phyloP scores from a whole-genome alignment of 768 basidiomycete species.

The Cystobasidium ongulense region DNA sequence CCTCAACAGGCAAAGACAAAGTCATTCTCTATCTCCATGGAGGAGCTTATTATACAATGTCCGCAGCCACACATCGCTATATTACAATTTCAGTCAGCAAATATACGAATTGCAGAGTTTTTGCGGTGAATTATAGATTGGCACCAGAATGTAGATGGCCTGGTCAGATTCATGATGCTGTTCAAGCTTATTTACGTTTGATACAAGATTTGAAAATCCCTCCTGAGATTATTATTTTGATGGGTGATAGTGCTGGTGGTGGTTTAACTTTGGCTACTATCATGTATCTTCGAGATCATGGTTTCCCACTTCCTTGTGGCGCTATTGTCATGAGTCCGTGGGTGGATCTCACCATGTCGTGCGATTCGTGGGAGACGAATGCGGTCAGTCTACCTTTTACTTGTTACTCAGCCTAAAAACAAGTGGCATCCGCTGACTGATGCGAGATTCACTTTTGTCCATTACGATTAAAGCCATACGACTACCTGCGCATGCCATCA shows the following conservation, averaged over 20 bases:
- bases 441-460: not conserved
- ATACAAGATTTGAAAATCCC: slow-evolving; percentile 81
- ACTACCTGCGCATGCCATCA: slow-evolving; percentile 64
- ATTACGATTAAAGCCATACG: slow-evolving; percentile 48
- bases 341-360: slow-evolving; percentile 82
- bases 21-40: slow-evolving; percentile 26
- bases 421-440: not conserved
- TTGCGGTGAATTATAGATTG: slow-evolving; percentile 87
- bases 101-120: slow-evolving; percentile 77
- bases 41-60: slow-evolving; percentile 90
- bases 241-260: slow-evolving; percentile 89
- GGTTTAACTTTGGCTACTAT: slow-evolving; percentile 73
- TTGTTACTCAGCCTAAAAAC: not conserved
- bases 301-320: slow-evolving; percentile 71
- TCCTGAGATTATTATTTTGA: slow-evolving; percentile 76
- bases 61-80: slow-evolving; percentile 77
- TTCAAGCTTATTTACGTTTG: slow-evolving; percentile 75
- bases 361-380: slow-evolving; percentile 96
- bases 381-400: slow-evolving; percentile 46
- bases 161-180: slow-evolving; percentile 75
- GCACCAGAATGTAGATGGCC: slow-evolving; percentile 94
- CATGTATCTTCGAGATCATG: slow-evolving; percentile 90
- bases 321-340: slow-evolving; percentile 62
- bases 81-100: slow-evolving; percentile 87
- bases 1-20: slow-evolving; percentile 1